phyloP scores from a whole-genome alignment of 257 asterid genomes.

The Forsythia suspensa region DNA sequence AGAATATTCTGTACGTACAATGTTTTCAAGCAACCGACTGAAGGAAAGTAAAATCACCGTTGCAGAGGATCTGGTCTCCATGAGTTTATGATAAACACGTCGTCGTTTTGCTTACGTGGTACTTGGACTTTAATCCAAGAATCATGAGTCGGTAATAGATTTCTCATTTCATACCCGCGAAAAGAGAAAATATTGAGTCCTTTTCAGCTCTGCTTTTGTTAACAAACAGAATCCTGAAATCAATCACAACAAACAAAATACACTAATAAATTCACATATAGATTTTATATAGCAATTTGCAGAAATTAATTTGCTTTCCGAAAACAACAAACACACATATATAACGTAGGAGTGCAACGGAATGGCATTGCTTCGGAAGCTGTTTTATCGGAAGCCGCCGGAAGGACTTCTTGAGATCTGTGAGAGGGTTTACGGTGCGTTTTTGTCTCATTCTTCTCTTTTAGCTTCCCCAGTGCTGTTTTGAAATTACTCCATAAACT shows the following conservation, averaged over 20 bases:
- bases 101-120: slow-evolving; percentile 35
- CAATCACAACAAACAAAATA: not conserved
- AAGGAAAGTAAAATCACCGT: not conserved
- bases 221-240: not conserved
- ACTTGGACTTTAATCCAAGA: slow-evolving; percentile 8
- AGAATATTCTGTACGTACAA: not conserved
- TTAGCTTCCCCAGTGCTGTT: not conserved
- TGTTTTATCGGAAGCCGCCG: slow-evolving; percentile 87
- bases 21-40: not conserved
- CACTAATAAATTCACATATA: slow-evolving; percentile 19
- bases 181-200: slow-evolving; percentile 12
- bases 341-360: slow-evolving; percentile 21
- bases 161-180: slow-evolving; percentile 12
- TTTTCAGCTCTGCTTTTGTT: slow-evolving; percentile 26
- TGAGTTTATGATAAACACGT: slow-evolving; percentile 17
- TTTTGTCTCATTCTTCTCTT: slow-evolving; percentile 6
- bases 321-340: not conserved
- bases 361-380: slow-evolving; percentile 70
- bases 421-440: slow-evolving; percentile 84
- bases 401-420: slow-evolving; percentile 91
- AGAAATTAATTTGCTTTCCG: slow-evolving; percentile 5
- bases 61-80: not conserved
- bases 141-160: slow-evolving; percentile 29
- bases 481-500: slow-evolving; percentile 14
- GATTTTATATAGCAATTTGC: slow-evolving; percentile 20